Evolutionary conservation across 1,284 basidiomycete genomes (phyloP).

Genomic region (Austroboletus olivaceoglutinosus): DNA sequence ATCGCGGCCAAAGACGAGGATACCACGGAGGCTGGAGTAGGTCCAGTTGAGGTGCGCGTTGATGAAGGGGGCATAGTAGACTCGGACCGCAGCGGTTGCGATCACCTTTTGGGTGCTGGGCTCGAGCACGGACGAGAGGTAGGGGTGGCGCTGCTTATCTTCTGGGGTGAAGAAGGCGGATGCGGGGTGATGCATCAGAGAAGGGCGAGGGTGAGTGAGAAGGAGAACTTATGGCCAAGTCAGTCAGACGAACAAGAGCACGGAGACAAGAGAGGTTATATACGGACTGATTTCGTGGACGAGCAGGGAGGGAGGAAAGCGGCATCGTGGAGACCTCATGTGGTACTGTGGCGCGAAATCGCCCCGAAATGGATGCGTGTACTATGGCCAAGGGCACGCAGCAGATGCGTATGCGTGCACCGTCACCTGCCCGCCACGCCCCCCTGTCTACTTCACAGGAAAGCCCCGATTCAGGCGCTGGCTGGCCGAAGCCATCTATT

Average conservation of each 20-base stretch:
- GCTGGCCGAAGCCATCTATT: conserved; percentile 24
- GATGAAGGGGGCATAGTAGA: conserved; percentile 56
- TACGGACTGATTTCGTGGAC: conserved; percentile 29
- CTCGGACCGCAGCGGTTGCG: conserved; percentile 38
- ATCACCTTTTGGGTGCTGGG: conserved; percentile 35
- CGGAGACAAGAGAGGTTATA: conserved; percentile 27
- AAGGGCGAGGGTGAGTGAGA: conserved; percentile 8
- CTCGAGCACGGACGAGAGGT: conserved; percentile 38
- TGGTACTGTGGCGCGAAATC: conserved; percentile 31
- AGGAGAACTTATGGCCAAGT: conserved; percentile 19
- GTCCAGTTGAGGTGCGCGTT: conserved; percentile 56
- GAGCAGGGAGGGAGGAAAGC: conserved; percentile 29
- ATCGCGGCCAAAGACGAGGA: conserved; percentile 70
- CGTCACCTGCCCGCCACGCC: conserved; percentile 15
- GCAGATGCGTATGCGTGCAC: conserved; percentile 14
- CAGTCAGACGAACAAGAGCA: conserved; percentile 14
- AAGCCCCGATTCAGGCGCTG: conserved; percentile 12
- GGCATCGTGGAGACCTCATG: conserved; percentile 37
- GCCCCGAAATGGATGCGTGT: conserved; percentile 28
- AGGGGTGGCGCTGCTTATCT: conserved; percentile 39
- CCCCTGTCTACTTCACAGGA: conserved; percentile 21
- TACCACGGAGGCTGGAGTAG: conserved; percentile 70
- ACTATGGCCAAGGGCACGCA: conserved; percentile 32
- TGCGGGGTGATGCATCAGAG: conserved; percentile 30
- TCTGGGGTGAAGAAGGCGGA: conserved; percentile 36